Base-by-base conservation (phyloP, 1,284 basidiomycete species). In the Irpex rosettiformis region DNA sequence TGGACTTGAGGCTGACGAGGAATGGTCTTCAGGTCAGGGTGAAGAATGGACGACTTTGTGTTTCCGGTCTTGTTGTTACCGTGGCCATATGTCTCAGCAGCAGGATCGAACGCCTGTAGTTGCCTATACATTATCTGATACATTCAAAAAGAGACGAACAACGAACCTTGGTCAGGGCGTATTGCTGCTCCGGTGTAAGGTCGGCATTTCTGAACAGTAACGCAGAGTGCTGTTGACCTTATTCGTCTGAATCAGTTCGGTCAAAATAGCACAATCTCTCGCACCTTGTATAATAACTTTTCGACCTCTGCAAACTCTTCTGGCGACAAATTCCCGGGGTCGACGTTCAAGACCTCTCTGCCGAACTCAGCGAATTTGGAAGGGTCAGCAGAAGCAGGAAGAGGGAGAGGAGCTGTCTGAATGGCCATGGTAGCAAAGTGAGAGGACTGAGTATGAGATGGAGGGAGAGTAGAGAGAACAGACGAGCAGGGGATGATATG, bases 21-120 rank as follows among this genome's bases (percentile, higher is more conserved):
- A 65, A 94, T 93, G 30, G 91, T 93, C 77, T 93, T 94, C 65
- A 94, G 82, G 70, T 93, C 89, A 0, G 90, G 89, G 67, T 93
- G 89, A 4, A 93, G 82, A 65, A 93, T 86, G 13, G 91, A 92
- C 67, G 87, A 87, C 66, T 80, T 81, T 37, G 84, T 83, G 57
- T 77, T 76, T 61, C 84, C 82, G 0, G 88, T 92, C 77, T 91
- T 91, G 77, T 91, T 89, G 73, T 92, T 92, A 2, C 91, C 90
- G 66, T 93, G 91, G 0, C 92, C 91, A 66, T 93, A 93, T 66
- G 73, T 85, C 69, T 89, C 83, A 10, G 85, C 83, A 3, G 79
- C 62, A 1, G 88, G 88, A 69, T 94, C 91, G 69, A 94, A 89
- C 1, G 84, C 81, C 86, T 88, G 48, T 18, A 28, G 48, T 55